Evolutionary conservation across 257 asterid genomes (phyloP), one percentile per base, ranked within the genome.

Genomic region (Fraxinus pennsylvanica): DNA sequence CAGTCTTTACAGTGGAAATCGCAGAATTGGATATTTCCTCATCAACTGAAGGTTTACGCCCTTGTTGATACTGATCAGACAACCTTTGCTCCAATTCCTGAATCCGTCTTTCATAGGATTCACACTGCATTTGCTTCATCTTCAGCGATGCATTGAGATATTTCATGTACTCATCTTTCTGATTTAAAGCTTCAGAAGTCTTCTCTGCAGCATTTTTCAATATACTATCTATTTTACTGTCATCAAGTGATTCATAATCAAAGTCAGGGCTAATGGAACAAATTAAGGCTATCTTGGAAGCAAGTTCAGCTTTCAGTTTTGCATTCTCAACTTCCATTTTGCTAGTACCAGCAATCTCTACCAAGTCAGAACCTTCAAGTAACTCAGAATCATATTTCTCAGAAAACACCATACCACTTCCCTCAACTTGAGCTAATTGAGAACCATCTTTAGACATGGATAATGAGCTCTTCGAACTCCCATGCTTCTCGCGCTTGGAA

Each of bases 261-360:
- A 88, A 85, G 61, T 89, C 97, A 3, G 89, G 82, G 72, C 89
- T 76, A 69, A 91, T 84, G 25, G 98, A 91, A 79, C 97, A 92
- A 39, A 95, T 81, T 41, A 91, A 79, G 33, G 99, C 98, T 65
- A 95, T 95, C 84, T 94, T 94, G 14, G 99, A 89, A 87, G 99
- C 99, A 78, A 95, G 99, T 80, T 93, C 98, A 73, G 99, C 98
- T 87, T 91, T 95, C 68, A 95, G 85, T 81, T 89, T 93, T 1
- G 98, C 99, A 87, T 93, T 93, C 87, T 96, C 99, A 43, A 93
- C 99, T 80, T 96, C 99, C 87, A 93, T 81, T 87, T 90, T 93
- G 89, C 98, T 92, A 19, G 97, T 93, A 76, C 99, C 98, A 5
- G 93, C 97, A 82, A 96, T 89, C 87, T 93, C 99, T 25, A 91